Conservation (phyloP, 257 asterid genomes). For the Penstemon barbatus region DNA sequence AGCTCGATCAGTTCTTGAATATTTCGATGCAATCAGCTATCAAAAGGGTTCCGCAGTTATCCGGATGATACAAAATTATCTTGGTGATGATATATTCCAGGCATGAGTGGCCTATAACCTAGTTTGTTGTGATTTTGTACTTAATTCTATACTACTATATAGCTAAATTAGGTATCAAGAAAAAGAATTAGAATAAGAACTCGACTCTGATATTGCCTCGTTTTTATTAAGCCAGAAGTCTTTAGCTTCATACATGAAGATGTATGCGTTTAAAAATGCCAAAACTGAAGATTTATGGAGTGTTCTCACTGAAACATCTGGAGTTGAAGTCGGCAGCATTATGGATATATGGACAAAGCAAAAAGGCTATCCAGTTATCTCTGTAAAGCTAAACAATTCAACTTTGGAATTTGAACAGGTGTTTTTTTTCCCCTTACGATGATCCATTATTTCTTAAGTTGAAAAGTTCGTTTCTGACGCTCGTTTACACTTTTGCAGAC, state of each 20-base stretch:
- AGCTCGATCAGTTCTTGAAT: constrained; percentile 43
- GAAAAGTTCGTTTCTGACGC: not conserved
- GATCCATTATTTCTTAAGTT: not conserved
- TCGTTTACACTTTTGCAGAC: constrained; percentile 26
- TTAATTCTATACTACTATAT: too few relatives aligned
- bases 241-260: constrained; percentile 40
- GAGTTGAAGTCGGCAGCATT: constrained; percentile 34
- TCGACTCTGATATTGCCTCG: not conserved
- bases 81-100: constrained; percentile 48
- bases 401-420: constrained; percentile 46
- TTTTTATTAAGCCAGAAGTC: constrained; percentile 37
- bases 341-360: constrained; percentile 50
- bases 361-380: constrained; percentile 45
- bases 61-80: constrained; percentile 42
- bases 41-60: constrained; percentile 42
- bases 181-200: not conserved
- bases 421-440: not conserved
- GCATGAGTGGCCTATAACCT: constrained; percentile 16
- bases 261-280: constrained; percentile 39
- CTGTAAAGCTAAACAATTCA: constrained; percentile 30
- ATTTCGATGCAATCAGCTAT: constrained; percentile 45
- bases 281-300: constrained; percentile 50
- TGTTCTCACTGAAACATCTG: constrained; percentile 45
- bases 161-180: constrained; percentile 2
- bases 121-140: too few relatives aligned